Evolutionary conservation across 2,329 filamentous ascomycete genomes (phyloP).

Genomic region (Colletotrichum musicola): DNA sequence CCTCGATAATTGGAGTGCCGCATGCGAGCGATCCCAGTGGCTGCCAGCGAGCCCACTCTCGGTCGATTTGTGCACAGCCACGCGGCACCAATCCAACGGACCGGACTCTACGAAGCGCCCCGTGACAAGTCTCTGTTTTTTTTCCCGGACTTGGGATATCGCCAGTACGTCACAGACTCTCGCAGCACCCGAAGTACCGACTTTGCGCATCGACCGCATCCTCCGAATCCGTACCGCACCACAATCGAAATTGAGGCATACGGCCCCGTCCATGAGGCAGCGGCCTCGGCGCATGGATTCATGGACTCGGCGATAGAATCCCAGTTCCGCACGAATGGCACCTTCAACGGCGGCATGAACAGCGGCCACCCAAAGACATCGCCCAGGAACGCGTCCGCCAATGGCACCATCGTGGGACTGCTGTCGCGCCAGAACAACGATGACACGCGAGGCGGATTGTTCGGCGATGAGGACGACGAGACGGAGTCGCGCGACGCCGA

Average conservation of each 20-base stretch:
- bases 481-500: conserved; percentile 24
- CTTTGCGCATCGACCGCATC: conserved; percentile 5
- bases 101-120: conserved; percentile 27
- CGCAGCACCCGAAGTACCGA: conserved; percentile 5
- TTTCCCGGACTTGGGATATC: conserved; percentile 22
- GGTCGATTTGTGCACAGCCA: conserved; percentile 32
- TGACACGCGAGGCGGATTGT: conserved; percentile 23
- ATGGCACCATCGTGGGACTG: conserved; percentile 24
- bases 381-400: conserved; percentile 7
- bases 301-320: conserved; percentile 40
- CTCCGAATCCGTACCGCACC: conserved; percentile 5
- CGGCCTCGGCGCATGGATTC: conserved; percentile 37
- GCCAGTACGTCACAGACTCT: conserved; percentile 33
- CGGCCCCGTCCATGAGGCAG: conserved; percentile 34
- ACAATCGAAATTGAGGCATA: conserved; percentile 8
- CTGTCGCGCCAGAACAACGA: conserved; percentile 34
- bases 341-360: conserved; percentile 24
- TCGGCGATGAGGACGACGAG: conserved; percentile 33
- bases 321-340: conserved; percentile 35
- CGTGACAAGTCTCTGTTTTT: conserved; percentile 28
- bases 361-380: conserved; percentile 20
- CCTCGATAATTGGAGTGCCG: conserved; percentile 10
- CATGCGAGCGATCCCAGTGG: conserved; percentile 14
- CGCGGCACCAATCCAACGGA: conserved; percentile 23
- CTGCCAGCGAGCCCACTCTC: conserved; percentile 20